Evolutionary conservation across 1,284 basidiomycete genomes (phyloP).

Genomic region (Moesziomyces sp.): DNA sequence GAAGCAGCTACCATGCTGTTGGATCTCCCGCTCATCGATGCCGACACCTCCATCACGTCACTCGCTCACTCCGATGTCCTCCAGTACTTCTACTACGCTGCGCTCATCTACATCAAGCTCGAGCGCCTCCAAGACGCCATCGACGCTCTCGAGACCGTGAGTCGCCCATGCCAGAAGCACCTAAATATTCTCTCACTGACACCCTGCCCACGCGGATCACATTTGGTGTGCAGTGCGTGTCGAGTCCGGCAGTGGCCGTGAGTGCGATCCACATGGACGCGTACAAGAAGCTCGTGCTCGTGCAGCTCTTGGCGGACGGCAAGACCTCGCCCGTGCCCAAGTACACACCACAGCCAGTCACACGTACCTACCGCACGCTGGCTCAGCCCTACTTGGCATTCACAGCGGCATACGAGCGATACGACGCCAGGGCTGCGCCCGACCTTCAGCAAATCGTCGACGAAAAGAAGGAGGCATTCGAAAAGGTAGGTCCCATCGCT

Average conservation of each 20-base stretch:
- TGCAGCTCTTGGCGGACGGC: slow-evolving; percentile 80
- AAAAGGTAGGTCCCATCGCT: neutral
- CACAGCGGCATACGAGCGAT: slow-evolving; percentile 24
- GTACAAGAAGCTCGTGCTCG: slow-evolving; percentile 80
- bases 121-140: slow-evolving; percentile 40
- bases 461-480: slow-evolving; percentile 23
- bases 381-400: slow-evolving; percentile 28
- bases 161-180: slow-evolving; percentile 2
- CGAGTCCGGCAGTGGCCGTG: slow-evolving; percentile 76
- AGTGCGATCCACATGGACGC: slow-evolving; percentile 83
- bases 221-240: slow-evolving; percentile 70
- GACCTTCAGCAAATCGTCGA: slow-evolving; percentile 23
- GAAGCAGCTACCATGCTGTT: slow-evolving; percentile 47
- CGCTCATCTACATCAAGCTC: slow-evolving; percentile 48
- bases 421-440: slow-evolving; percentile 1
- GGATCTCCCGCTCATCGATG: slow-evolving; percentile 40
- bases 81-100: slow-evolving; percentile 60
- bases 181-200: neutral
- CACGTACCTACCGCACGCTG: slow-evolving; percentile 25
- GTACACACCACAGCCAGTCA: slow-evolving; percentile 24
- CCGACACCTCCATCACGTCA: slow-evolving; percentile 32
- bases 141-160: slow-evolving; percentile 54
- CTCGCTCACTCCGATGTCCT: slow-evolving; percentile 48
- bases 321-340: slow-evolving; percentile 65
- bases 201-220: neutral